Base-by-base conservation (phyloP, 805 yeast species). In the Kodamaea kakaduensis region DNA sequence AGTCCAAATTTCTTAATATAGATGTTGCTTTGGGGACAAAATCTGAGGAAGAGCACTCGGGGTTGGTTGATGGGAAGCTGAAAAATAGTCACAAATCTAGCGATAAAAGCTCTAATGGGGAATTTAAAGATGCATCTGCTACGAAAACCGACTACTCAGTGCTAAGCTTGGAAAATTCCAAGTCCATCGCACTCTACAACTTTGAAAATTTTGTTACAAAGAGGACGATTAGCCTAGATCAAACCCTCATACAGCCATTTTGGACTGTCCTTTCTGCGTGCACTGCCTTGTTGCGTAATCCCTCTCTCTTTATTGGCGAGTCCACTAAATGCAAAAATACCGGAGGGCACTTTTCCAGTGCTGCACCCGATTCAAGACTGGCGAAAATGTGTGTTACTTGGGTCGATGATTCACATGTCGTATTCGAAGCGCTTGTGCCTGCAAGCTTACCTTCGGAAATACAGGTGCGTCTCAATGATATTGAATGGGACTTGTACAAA, bases 181-280 rank as follows among this genome's bases (percentile, higher is more conserved):
- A 34, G 18, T 34, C 38, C 14, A 31, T 44, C 3, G 46, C 45
- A 9, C 30, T 36, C 24, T 36, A 44, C 20, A 44, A 44, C 29
- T 44, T 44, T 34, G 46, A 42, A 20, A 42, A 39, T 34, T 42
- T 44, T 20, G 38, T 44, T 31, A 38, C 38, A 14, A 41, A 42
- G 16, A 39, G 36, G 31, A 34, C 38, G 20, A 31, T 37, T 9
- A 14, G n/a, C 23, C 14, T 12, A 38, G 9, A 35, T 14, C 17
- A 36, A 36, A 12, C 49, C 5, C 46, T 55, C 4, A 43, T 52
- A 10, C 72, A 67, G 43, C 71, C 72, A 8, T 52, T 67, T 27
- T 67, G 73, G 73, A 57, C 67, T 1, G 48, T 65, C 38, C 40
- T 67, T 12, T 71, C 73, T 2, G 70, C 67, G 0, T 43, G 55